Evolutionary conservation across 129 eudicot genomes (phyloP), one percentile per base, ranked within the genome.

Genomic region (Apium graveolens): DNA sequence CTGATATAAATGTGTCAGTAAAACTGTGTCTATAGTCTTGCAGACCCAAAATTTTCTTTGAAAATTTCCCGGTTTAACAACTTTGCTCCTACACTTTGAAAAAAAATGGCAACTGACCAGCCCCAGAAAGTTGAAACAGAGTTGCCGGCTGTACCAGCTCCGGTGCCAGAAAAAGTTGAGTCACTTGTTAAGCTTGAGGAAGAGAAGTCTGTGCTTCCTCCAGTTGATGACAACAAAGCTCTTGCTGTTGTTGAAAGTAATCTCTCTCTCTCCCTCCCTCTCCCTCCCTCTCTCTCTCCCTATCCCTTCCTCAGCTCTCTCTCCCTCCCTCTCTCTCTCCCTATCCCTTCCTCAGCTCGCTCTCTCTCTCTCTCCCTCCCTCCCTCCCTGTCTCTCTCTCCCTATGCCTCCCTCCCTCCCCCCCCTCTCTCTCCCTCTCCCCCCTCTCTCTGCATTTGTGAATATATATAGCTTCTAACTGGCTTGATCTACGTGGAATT

Each of bases 161-260:
- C 70, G 39, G 76, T 57, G n/a, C 84, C 86, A 78, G 76, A 34
- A 18, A 78, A 74, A 82, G 88, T 80, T 35, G 82, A 75, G 43
- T 51, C 81, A 43, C 82, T 83, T 1, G 72, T 27, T 68, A 80
- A 71, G 18, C 85, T 73, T n/a, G 76, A 66, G 27, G 70, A 79
- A 75, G 87, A 82, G 79, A 84, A 82, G 74, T 71, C 83, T 12
- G 83, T 42, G 53, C 31, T 75, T 48, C 80, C 83, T 20, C 51
- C 37, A 27, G 70, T 73, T 21, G 81, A 74, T 60, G 91, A 89
- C 48, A n/a, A 86, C 74, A 79, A 83, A 75, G 79, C 90, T 69
- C 70, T 76, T 45, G 80, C 82, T 35, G 74, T 79, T 9, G 80
- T 78, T 60, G 85, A 83, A 80, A 84, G 87, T 85, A 85, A 18